phyloP scores from a whole-genome alignment of 371 early-diverging fungal genomes.

The Mortierella sp. region DNA sequence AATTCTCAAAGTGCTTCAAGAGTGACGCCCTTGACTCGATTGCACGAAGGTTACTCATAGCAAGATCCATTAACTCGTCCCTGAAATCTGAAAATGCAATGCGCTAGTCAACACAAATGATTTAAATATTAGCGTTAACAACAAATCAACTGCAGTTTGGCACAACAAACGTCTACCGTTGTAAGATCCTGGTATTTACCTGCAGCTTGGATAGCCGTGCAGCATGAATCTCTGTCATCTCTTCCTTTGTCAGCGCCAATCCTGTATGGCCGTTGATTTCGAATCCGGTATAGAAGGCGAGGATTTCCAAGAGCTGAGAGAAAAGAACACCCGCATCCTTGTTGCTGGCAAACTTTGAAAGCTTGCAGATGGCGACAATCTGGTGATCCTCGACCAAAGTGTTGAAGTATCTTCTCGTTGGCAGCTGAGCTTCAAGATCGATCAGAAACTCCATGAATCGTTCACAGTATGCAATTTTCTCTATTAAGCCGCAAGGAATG shows the following conservation, averaged over 20 bases:
- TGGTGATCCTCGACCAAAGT: conserved; percentile 87
- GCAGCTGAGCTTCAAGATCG: conserved; percentile 88
- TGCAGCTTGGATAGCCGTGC: conserved; percentile 77
- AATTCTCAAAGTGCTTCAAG: conserved; percentile 68
- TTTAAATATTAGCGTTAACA: background rate
- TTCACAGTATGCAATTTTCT: conserved; percentile 75
- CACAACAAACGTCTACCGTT: too few relatives aligned
- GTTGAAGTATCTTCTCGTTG: conserved; percentile 92
- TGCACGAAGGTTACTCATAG: conserved; percentile 79
- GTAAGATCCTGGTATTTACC: conserved; percentile 41
- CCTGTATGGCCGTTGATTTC: conserved; percentile 91
- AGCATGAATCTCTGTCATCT: conserved; percentile 76
- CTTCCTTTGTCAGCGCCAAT: conserved; percentile 73
- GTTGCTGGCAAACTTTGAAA: conserved; percentile 69
- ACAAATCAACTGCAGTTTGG: background rate
- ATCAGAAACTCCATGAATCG: conserved; percentile 89
- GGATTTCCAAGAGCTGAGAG: conserved; percentile 71
- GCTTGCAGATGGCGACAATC: conserved; percentile 71
- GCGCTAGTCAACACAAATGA: conserved; percentile 54
- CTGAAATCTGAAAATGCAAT: conserved; percentile 77
- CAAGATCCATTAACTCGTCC: conserved; percentile 78
- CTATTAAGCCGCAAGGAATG: conserved; percentile 16
- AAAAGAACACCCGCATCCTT: conserved; percentile 65
- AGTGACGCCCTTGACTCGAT: conserved; percentile 72
- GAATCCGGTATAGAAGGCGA: conserved; percentile 81